Conservation (phyloP, 352 stramenopile species). For the Phytophthora hibernalis region DNA sequence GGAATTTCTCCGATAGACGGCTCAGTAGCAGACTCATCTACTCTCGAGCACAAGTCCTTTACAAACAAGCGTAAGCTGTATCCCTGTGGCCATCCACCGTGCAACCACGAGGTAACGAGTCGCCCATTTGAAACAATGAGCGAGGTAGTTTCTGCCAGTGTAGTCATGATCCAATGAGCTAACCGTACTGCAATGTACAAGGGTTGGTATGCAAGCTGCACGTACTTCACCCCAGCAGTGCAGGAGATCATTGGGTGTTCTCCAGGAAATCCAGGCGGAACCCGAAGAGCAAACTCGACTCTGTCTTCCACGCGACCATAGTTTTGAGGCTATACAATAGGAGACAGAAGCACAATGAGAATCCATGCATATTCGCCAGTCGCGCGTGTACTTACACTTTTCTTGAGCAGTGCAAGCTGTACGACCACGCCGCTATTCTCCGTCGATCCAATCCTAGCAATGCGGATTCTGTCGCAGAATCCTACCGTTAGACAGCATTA, state of each 20-base stretch:
- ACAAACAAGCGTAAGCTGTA: conserved; percentile 62
- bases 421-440: conserved; percentile 38
- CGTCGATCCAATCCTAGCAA: conserved; percentile 37
- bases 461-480: conserved; percentile 31
- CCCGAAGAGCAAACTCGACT: conserved; percentile 54
- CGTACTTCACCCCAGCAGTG: conserved; percentile 55
- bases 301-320: conserved; percentile 38
- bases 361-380: neutral
- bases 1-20: conserved; percentile 16
- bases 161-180: conserved; percentile 1
- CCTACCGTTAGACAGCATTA: conserved; percentile 14
- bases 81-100: conserved; percentile 52
- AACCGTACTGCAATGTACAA: neutral
- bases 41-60: conserved; percentile 55
- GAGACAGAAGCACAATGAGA: neutral
- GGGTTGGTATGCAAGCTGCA: neutral
- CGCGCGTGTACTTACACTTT: conserved; percentile 32
- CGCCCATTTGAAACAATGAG: conserved; percentile 44
- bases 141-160: conserved; percentile 50
- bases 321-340: conserved; percentile 40
- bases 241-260: conserved; percentile 56
- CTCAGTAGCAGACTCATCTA: conserved; percentile 21
- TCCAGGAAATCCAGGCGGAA: conserved; percentile 50
- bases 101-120: conserved; percentile 60
- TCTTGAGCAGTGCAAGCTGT: conserved; percentile 47